A percentile compares a stretch with the other conserved stretches of the same genome.
Conservation (phyloP, 768 basidiomycete species). For the Auricularia cornea region DNA sequence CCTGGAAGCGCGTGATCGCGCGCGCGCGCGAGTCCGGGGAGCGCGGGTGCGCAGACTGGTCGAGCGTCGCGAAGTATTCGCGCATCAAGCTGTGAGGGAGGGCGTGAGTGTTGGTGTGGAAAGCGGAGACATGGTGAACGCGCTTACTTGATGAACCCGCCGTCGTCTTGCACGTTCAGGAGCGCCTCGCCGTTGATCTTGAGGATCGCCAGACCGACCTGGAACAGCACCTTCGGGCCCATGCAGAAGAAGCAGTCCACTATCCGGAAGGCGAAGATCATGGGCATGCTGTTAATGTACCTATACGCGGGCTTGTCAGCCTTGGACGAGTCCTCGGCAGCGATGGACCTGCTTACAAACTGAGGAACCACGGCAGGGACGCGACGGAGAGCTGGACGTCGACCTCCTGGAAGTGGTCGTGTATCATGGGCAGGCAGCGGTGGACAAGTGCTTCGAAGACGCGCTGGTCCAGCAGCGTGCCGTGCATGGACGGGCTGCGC, state of each 20-base stretch:
- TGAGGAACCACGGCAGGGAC: conserved; percentile 96
- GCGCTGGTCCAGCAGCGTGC: conserved; percentile 94
- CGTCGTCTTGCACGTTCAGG: conserved; percentile 91
- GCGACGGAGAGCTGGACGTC: conserved; percentile 97
- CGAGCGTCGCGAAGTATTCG: conserved; percentile 87
- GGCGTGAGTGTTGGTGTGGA: neutral
- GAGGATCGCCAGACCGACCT: conserved; percentile 94
- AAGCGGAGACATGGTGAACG: too few relatives aligned
- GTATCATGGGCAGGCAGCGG: conserved; percentile 83
- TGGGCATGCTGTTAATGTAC: conserved; percentile 90
- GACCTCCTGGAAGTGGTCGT: conserved; percentile 82
- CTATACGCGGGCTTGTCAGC: conserved; percentile 27
- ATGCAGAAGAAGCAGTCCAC: conserved; percentile 98
- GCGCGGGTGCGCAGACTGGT: conserved; percentile 87
- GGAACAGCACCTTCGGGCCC: conserved; percentile 98
- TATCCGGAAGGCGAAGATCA: conserved; percentile 96
- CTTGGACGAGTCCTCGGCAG: conserved; percentile 7
- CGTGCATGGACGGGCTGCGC: conserved; percentile 91
- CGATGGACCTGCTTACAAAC: conserved; percentile 56
- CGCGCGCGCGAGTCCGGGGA: conserved; percentile 82
- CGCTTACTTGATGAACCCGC: conserved; percentile 84
- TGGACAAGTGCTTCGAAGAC: conserved; percentile 94
- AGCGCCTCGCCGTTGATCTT: conserved; percentile 95
- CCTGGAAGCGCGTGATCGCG: conserved; percentile 95
- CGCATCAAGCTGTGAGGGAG: conserved; percentile 67